These are phyloP conservation scores for Blepharisma stoltei DNA, from an alignment of 73 alveolate genomes.

Conservation along the genomic window DNA sequence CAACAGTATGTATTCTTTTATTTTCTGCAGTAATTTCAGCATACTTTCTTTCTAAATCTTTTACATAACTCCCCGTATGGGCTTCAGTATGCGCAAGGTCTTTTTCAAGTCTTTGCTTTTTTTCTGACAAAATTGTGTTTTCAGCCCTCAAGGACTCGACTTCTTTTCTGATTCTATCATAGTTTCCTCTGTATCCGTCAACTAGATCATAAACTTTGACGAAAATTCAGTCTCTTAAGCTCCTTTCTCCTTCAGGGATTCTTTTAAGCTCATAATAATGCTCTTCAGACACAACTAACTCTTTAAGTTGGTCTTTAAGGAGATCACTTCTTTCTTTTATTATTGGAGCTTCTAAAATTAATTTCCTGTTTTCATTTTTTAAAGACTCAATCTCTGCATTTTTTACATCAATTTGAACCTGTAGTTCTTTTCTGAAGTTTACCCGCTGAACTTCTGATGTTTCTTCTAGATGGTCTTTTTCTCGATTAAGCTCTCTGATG, in stretches of 20 bases:
- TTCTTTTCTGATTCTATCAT: conserved; percentile 50
- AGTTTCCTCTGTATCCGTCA: conserved; percentile 43
- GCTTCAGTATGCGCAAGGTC: conserved; percentile 49
- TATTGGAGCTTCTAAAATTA: conserved; percentile 25
- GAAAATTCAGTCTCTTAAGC: conserved; percentile 49
- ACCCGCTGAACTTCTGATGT: background rate
- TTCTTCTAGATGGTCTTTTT: background rate
- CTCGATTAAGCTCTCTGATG: background rate
- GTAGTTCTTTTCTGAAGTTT: background rate
- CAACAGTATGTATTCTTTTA: conserved; percentile 44
- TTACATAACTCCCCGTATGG: conserved; percentile 22
- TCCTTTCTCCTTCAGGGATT: conserved; percentile 47
- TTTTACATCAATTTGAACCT: background rate
- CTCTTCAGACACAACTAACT: background rate
- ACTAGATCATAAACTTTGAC: conserved; percentile 56
- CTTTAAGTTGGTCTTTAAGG: conserved; percentile 14
- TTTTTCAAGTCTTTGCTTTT: conserved; percentile 33
- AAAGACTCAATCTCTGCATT: background rate
- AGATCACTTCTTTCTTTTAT: background rate
- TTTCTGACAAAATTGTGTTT: conserved; percentile 37
- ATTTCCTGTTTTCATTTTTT: background rate
- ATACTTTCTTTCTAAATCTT: conserved; percentile 14
- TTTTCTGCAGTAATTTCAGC: conserved; percentile 43
- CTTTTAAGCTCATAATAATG: conserved; percentile 8
- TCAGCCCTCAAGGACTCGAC: conserved; percentile 44